phyloP scores from a whole-genome alignment of 2,329 filamentous ascomycete genomes.

The Bipolaris cookei region DNA sequence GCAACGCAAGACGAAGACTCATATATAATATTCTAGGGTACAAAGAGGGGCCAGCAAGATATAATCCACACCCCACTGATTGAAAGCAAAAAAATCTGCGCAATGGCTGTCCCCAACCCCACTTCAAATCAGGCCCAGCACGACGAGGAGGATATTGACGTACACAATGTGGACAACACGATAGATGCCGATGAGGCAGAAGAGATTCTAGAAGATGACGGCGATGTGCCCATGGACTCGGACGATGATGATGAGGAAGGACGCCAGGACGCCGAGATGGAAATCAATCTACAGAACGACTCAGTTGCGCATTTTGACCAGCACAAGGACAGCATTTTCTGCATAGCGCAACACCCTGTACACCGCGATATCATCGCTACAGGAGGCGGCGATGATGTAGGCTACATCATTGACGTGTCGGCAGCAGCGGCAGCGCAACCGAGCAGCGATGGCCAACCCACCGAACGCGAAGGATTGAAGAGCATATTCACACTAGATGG shows the following conservation, averaged over 20 bases:
- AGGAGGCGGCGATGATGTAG: conserved; percentile 83
- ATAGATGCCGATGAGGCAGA: conserved; percentile 78
- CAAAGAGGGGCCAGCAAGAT: not conserved
- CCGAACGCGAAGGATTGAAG: conserved; percentile 64
- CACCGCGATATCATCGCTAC: conserved; percentile 81
- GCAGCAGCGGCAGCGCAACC: conserved; percentile 70
- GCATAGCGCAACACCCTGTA: conserved; percentile 89
- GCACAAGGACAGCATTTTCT: conserved; percentile 91
- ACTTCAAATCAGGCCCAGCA: conserved; percentile 33
- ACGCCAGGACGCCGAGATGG: conserved; percentile 62
- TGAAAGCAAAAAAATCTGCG: not conserved
- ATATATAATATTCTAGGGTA: conserved; percentile 17
- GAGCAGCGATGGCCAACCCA: conserved; percentile 57
- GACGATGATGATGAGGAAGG: conserved; percentile 65
- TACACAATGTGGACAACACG: conserved; percentile 72
- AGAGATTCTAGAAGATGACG: conserved; percentile 73
- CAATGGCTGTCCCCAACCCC: conserved; percentile 36
- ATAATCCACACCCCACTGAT: not conserved
- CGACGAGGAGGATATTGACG: conserved; percentile 44
- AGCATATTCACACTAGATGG: conserved; percentile 80
- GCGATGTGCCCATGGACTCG: conserved; percentile 80
- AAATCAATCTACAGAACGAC: conserved; percentile 87
- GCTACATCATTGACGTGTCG: conserved; percentile 82
- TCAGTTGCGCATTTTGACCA: conserved; percentile 89
- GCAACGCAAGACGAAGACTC: conserved; percentile 24